phyloP scores from a whole-genome alignment of 768 basidiomycete genomes.

The Agrocybe chaxingu region DNA sequence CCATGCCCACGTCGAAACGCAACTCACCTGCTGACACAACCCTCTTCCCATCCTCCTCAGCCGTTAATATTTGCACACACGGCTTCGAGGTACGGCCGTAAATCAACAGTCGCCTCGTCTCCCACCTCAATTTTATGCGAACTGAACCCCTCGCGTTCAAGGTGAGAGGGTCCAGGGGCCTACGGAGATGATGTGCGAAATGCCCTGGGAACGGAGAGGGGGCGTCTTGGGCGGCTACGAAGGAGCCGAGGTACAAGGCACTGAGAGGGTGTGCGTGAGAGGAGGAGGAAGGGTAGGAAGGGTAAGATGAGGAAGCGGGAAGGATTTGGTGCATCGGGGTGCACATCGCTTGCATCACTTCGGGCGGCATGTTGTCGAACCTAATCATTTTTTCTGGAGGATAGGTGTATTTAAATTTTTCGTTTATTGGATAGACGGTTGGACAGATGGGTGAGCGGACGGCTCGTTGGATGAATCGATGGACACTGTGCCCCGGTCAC shows the following conservation, averaged over 20 bases:
- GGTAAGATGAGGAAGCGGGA: slow-evolving; percentile 28
- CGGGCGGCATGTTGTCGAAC: slow-evolving; percentile 70
- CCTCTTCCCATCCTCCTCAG: slow-evolving; percentile 56
- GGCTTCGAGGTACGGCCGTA: slow-evolving; percentile 65
- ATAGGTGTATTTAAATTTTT: no score
- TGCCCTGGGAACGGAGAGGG: slow-evolving; percentile 44
- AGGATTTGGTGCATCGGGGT: slow-evolving; percentile 81
- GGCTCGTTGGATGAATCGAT: no score
- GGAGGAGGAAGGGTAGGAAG: slow-evolving; percentile 18
- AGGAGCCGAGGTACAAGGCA: slow-evolving; percentile 66
- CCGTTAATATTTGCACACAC: slow-evolving; percentile 68
- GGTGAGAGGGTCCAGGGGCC: slow-evolving; percentile 38
- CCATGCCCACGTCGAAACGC: not conserved
- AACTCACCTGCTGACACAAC: slow-evolving; percentile 74
- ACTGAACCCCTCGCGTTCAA: slow-evolving; percentile 42
- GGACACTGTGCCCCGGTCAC: no score
- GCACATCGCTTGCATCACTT: slow-evolving; percentile 82
- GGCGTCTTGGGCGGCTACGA: slow-evolving; percentile 55
- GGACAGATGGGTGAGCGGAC: no score
- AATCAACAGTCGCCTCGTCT: slow-evolving; percentile 58
- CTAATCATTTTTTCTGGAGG: slow-evolving; percentile 55
- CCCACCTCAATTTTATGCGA: slow-evolving; percentile 68
- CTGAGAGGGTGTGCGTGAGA: slow-evolving; percentile 31
- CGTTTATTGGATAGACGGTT: no score
- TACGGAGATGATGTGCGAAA: slow-evolving; percentile 68